Evolutionary conservation across 345 rosid genomes (phyloP), one percentile per base, ranked within the genome.

Genomic region (Lepidium africanum): DNA sequence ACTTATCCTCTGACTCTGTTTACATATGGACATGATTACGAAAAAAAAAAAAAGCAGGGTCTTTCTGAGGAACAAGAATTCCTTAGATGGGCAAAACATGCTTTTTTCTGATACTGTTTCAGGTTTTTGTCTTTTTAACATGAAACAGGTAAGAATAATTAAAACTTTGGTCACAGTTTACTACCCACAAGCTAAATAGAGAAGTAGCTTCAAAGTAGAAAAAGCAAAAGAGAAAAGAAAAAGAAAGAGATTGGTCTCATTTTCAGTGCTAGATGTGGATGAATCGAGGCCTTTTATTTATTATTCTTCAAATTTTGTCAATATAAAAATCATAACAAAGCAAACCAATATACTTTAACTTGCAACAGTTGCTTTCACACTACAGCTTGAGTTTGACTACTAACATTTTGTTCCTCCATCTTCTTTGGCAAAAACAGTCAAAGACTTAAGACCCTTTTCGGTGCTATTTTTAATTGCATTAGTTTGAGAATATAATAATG

Each of bases 261-360:
- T 85, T 85, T 91, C 90, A 88, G 85, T 82, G 96, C 64, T 46
- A 81, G 87, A 85, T 78, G 86, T 78, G 76, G 88, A 85, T 80
- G 81, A 81, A 76, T 85, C 92, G 72, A 65, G 79, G 80, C 78
- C 65, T 48, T 70, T 39, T 80, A 65, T 74, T 58, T 59, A 56
- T 36, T 41, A 17, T 67, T 33, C 48, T 12, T 2, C 0, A 55
- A 63, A 35, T 10, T 43, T 23, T 47, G 65, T 37, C 48, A 63
- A 59, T 73, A 33, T 16, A 40, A 60, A 76, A 69, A 65, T 66
- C 70, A 58, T 64, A 30, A 47, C 30, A 30, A 72, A 46, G 12
- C 38, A 10, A 55, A 58, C 37, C 50, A 54, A 27, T 37, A 46
- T 13, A 40, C 17, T 47, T 55, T 63, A 37, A 53, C 45, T 63